Evolutionary conservation across 2,329 filamentous ascomycete species (phyloP), one percentile per base, ranked within the genome.

Genomic region (Verticillium isaacii): DNA sequence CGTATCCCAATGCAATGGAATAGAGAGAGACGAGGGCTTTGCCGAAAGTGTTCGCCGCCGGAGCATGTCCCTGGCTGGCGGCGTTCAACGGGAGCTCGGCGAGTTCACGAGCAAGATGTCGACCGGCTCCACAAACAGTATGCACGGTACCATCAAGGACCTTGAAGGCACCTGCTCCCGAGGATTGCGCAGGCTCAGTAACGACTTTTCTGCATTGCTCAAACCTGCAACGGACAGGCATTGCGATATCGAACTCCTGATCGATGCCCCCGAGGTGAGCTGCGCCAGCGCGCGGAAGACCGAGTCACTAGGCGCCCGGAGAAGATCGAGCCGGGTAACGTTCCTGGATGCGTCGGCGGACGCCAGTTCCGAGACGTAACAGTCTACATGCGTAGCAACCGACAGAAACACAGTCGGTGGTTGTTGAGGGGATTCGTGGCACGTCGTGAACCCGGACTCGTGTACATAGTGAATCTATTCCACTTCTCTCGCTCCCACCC

Each of bases 51-150:
- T 73, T 37, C 68, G 68, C 55, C 68, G 66, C n/a, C 68, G 63
- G 61, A 72, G 71, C 37, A 63, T 64, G n/a, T 69, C 67, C 5
- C 54, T 71, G 32, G 63, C 67, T 2, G 68, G 68, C 32, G 67
- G 70, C 19, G 65, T 71, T 56, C 68, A 60, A 55, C 63, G 65
- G 23, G 67, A 72, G 58, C 61, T 72, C 34, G 66, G 59, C 57
- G 56, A 72, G 32, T 67, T 62, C 45, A 66, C 66, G 25, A 69
- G 64, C 29, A 59, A 67, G 2, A 64, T 65, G 11, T 37, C 57
- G 25, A 60, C 65, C 23, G 58, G 57, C 5, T 63, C 60, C 7
- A 58, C 58, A 37, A 59, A 32, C 37, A 56, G 50, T 15, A 34
- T 63, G n/a, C 58, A 59, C 14, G 29, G 45, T 19, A 25, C 56